Percentiles rank a stretch among this genome's conserved stretches.
Conservation (phyloP, 192 early-diverging fungal genomes). For the Backusella tarrabulga region DNA sequence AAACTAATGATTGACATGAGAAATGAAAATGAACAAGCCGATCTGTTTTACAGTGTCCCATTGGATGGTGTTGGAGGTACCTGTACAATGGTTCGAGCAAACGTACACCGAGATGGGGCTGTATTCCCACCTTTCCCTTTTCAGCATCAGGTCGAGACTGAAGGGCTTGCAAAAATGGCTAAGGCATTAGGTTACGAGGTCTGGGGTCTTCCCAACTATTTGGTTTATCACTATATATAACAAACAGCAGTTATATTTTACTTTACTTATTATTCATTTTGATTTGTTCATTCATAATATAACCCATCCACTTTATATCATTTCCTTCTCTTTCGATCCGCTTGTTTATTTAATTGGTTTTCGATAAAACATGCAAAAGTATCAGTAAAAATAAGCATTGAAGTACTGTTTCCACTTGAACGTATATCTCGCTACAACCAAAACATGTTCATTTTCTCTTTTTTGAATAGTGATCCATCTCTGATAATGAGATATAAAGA, state of each 20-base stretch:
- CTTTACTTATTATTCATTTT: background rate
- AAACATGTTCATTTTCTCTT: background rate
- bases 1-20: conserved; percentile 44
- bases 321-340: background rate
- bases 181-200: conserved; percentile 60
- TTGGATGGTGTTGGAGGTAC: conserved; percentile 71
- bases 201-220: conserved; percentile 61
- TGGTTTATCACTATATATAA: conserved; percentile 57
- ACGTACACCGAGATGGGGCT: conserved; percentile 65
- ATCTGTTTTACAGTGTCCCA: conserved; percentile 41
- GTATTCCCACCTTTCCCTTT: conserved; percentile 62
- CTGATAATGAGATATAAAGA: too few relatives aligned
- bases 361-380: background rate
- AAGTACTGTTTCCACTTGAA: background rate
- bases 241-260: too few relatives aligned
- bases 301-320: background rate
- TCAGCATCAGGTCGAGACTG: conserved; percentile 69
- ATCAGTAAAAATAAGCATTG: background rate
- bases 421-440: background rate
- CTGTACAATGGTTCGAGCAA: conserved; percentile 62
- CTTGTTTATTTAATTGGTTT: background rate
- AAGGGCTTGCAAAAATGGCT: conserved; percentile 73
- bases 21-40: conserved; percentile 16
- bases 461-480: too few relatives aligned
- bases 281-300: background rate